Conservation (phyloP, 768 basidiomycete genomes). For the Lyophyllum decastes region DNA sequence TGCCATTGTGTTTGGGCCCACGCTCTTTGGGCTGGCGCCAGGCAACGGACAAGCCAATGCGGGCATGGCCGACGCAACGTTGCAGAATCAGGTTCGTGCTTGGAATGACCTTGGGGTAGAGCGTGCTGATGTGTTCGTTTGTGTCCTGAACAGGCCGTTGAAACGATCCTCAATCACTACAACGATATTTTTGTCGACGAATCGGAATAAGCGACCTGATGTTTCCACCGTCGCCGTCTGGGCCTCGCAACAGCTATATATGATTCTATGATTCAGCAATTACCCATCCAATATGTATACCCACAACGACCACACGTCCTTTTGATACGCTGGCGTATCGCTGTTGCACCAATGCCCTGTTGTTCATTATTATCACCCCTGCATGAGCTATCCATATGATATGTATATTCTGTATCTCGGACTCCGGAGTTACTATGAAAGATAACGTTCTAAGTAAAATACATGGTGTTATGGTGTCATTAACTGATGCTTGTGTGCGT, state of each 20-base stretch:
- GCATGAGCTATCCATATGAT: constrained; percentile 5
- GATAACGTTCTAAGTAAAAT: neutral
- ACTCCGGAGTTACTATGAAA: neutral
- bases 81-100: constrained; percentile 66
- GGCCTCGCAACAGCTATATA: neutral
- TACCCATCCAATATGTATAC: neutral
- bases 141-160: constrained; percentile 67
- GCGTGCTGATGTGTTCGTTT: constrained; percentile 13
- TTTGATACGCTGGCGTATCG: neutral
- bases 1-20: constrained; percentile 98
- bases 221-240: neutral
- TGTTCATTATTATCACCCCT: constrained; percentile 2
- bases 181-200: constrained; percentile 97
- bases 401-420: neutral
- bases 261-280: constrained; percentile 6
- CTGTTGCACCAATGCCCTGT: neutral
- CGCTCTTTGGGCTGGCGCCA: constrained; percentile 79
- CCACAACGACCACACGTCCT: neutral
- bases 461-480: neutral
- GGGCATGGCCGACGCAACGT: constrained; percentile 68
- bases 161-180: constrained; percentile 93
- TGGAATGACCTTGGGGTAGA: neutral
- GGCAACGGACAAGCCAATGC: constrained; percentile 48
- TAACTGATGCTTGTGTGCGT: neutral
- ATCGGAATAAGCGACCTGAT: constrained; percentile 40